phyloP scores from a whole-genome alignment of 305 asterid genomes.

The Ilex paraguariensis region DNA sequence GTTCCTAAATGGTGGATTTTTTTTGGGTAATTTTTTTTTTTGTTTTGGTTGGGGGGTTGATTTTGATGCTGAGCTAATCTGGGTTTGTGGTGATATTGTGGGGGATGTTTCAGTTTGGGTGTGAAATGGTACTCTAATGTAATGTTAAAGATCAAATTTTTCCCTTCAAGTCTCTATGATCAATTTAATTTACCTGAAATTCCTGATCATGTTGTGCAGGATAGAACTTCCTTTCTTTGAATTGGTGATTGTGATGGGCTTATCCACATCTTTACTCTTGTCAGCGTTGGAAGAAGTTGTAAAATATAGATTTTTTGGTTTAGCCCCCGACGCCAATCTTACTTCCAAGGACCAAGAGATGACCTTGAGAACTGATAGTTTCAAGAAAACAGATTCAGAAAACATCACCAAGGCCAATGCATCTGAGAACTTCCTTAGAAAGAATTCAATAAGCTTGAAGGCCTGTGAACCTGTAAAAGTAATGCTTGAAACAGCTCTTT shows the following conservation, averaged over 20 bases:
- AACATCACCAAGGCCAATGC: slow-evolving; percentile 25
- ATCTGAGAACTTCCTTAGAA: slow-evolving; percentile 29
- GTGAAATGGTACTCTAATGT: too few relatives aligned
- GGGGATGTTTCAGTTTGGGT: too few relatives aligned
- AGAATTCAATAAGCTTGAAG: slow-evolving; percentile 46
- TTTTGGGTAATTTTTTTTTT: too few relatives aligned
- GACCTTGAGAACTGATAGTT: slow-evolving; percentile 28
- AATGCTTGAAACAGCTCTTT: slow-evolving; percentile 42
- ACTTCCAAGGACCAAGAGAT: slow-evolving; percentile 18
- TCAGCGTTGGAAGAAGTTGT: slow-evolving; percentile 46
- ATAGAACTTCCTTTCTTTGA: too few relatives aligned
- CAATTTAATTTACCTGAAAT: too few relatives aligned
- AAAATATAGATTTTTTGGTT: slow-evolving; percentile 18
- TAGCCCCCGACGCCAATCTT: slow-evolving; percentile 9
- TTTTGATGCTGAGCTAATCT: too few relatives aligned
- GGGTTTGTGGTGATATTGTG: too few relatives aligned
- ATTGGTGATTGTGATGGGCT: slow-evolving; percentile 18
- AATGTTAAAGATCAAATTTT: too few relatives aligned
- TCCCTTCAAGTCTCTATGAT: too few relatives aligned
- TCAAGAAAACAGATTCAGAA: slow-evolving; percentile 28
- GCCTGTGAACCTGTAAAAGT: slow-evolving; percentile 59
- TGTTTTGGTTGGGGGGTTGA: too few relatives aligned
- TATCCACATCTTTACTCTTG: slow-evolving; percentile 26
- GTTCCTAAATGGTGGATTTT: too few relatives aligned
- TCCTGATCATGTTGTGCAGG: too few relatives aligned